Conservation (phyloP, 176 grass and related monocot species). For the Musa acuminata region DNA sequence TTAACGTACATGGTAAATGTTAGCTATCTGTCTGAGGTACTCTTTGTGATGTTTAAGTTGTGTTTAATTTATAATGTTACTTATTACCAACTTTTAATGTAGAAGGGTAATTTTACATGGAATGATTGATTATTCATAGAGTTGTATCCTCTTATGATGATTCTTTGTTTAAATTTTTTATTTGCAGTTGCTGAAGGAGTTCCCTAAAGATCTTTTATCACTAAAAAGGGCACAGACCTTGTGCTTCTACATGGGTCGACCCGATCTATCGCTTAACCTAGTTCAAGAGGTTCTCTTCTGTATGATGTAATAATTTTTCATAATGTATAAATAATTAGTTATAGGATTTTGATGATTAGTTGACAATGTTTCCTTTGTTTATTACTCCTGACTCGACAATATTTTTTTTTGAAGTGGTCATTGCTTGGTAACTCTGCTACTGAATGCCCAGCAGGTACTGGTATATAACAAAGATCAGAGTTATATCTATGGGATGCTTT, state of each 20-base stretch:
- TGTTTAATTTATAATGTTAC: neutral
- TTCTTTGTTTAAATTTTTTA: neutral
- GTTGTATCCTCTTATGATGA: neutral
- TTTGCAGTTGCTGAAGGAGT: constrained; percentile 42
- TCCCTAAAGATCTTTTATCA: constrained; percentile 54
- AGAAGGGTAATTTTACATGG: neutral
- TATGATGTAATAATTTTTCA: neutral
- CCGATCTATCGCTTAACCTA: constrained; percentile 41
- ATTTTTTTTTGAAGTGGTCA: neutral
- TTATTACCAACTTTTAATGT: neutral
- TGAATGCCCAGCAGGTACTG: constrained; percentile 35
- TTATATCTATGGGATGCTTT: constrained; percentile 64
- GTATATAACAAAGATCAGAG: constrained; percentile 45
- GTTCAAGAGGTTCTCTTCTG: constrained; percentile 35
- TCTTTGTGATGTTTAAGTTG: neutral
- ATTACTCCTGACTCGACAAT: neutral
- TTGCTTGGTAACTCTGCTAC: neutral
- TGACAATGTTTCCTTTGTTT: neutral
- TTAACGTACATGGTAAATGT: neutral
- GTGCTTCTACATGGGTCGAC: constrained; percentile 48
- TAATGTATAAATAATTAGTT: neutral
- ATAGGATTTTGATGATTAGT: neutral
- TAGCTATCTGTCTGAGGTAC: neutral
- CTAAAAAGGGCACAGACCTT: constrained; percentile 49
- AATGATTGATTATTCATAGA: neutral